Base-by-base conservation (phyloP, 768 basidiomycete genomes). In the Chalciporus chontae region DNA sequence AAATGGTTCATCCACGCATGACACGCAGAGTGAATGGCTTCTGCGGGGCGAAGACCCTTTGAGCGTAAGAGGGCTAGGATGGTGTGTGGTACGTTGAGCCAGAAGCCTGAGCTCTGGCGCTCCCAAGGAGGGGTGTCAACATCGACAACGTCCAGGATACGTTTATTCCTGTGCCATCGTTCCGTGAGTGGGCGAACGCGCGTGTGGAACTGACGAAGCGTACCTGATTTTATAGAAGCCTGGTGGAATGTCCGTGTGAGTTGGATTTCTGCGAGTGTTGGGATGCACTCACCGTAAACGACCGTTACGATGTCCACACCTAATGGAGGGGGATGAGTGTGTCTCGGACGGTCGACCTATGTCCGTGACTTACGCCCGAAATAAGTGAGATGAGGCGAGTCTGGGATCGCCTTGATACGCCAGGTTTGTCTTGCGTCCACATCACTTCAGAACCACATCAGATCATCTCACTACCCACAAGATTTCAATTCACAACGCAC, bases 1-100 rank as follows among this genome's bases (percentile, higher is more conserved):
- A 90, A 91, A 37, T 80, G 77, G 59, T 90, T 92, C 54, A 94
- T 68, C 58, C 93, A 76, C 0, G 89, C 89, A 62, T 95, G 93
- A 56, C 85, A 76, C 3, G 92, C 91, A 5, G 90, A 79, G 61
- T 95, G 92, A 42, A 94, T 90, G 0, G 85, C 87, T 43, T 80
- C 91, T 0, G 91, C 89, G 1, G 82, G 76, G 51, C 84, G 79
- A 37, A 90, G 76, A 5, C 68, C 70, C 54, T 84, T 81, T 10
- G 56, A 53, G 11, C 68, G 66, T 63, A 92, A 71, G n/a, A 83
- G 61, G 6, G 73, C 62, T 41, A 91, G 64, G 18, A 79, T 71
- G 0, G 63, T 29, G 21, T 69, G 70, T 0, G 88, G 84, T 1
- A 93, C 71, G 59, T 94, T 87, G 21, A 94, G 70, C 91, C 91